Percentiles rank a stretch among this genome's conserved stretches.
Evolutionary conservation across 2,329 filamentous ascomycete genomes (phyloP).

Genomic region (Gyromitra esculenta): DNA sequence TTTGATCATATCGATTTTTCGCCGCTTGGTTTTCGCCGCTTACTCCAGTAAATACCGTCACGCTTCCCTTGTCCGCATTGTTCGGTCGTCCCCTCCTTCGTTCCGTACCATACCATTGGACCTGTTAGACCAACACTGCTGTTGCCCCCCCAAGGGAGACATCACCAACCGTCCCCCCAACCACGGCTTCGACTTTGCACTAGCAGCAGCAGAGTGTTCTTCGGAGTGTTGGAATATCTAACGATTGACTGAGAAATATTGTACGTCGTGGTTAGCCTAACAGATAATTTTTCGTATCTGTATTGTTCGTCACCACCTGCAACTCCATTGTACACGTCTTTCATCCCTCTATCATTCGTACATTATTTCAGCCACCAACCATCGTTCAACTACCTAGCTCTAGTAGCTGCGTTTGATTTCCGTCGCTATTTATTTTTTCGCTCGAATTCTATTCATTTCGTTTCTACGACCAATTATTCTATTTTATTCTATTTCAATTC

Average conservation of each 20-base stretch:
- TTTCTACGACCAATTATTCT: constrained; percentile 50
- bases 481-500: constrained; percentile 50
- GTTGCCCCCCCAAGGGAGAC: constrained; percentile 24
- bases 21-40: constrained; percentile 44
- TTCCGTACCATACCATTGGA: constrained; percentile 37
- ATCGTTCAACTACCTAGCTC: constrained; percentile 38
- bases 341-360: constrained; percentile 36
- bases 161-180: constrained; percentile 35
- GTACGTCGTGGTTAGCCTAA: constrained; percentile 37
- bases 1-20: constrained; percentile 43
- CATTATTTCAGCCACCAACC: constrained; percentile 26
- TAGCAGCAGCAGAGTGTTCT: constrained; percentile 24
- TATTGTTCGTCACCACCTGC: constrained; percentile 11
- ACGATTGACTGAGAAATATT: constrained; percentile 33
- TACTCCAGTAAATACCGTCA: constrained; percentile 47
- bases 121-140: constrained; percentile 40
- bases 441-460: constrained; percentile 48
- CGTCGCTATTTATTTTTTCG: constrained; percentile 40
- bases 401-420: constrained; percentile 46
- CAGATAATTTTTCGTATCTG: constrained; percentile 32
- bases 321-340: constrained; percentile 38
- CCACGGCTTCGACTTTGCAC: constrained; percentile 41
- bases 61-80: constrained; percentile 45
- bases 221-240: constrained; percentile 46
- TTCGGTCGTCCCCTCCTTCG: constrained; percentile 43